Conservation (phyloP, 495 filamentous ascomycete species). For the Talaromyces thailandensis region DNA sequence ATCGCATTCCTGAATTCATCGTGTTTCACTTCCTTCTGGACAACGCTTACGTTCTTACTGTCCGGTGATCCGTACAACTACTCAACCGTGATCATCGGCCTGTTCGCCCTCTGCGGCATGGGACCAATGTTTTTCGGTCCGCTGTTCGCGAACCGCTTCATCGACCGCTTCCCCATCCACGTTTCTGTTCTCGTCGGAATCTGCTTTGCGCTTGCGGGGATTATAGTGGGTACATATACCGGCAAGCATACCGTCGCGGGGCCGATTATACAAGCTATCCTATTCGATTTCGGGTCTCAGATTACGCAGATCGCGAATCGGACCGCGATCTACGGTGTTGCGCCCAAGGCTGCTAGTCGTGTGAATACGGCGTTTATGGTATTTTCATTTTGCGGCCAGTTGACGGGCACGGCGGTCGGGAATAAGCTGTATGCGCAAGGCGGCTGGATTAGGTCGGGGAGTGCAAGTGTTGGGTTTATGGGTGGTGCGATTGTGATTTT, state of each 20-base stretch:
- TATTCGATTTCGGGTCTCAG: conserved; percentile 66
- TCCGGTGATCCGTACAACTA: conserved; percentile 60
- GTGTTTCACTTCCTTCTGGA: conserved; percentile 70
- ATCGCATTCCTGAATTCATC: conserved; percentile 46
- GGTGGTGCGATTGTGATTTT: conserved; percentile 49
- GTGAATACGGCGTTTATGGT: conserved; percentile 85
- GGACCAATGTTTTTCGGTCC: conserved; percentile 57
- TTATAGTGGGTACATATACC: conserved; percentile 60
- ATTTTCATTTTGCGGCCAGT: conserved; percentile 61
- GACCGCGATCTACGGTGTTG: conserved; percentile 59
- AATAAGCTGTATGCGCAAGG: conserved; percentile 58
- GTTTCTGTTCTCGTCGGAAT: conserved; percentile 59
- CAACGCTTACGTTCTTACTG: conserved; percentile 73
- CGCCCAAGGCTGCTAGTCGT: conserved; percentile 62
- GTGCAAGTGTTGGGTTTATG: conserved; percentile 59
- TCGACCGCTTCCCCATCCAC: conserved; percentile 57
- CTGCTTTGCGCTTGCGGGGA: conserved; percentile 47
- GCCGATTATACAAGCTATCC: conserved; percentile 64
- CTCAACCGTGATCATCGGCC: conserved; percentile 55
- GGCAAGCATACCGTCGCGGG: conserved; percentile 60
- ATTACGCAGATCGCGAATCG: conserved; percentile 70
- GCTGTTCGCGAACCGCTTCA: conserved; percentile 58
- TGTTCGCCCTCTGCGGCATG: conserved; percentile 73
- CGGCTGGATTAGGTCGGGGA: conserved; percentile 63
- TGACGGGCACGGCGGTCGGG: conserved; percentile 66